Percentiles rank a stretch among this genome's conserved stretches.
phyloP scores from a whole-genome alignment of 1,284 basidiomycete species.

The Sporisorium exsertum region DNA sequence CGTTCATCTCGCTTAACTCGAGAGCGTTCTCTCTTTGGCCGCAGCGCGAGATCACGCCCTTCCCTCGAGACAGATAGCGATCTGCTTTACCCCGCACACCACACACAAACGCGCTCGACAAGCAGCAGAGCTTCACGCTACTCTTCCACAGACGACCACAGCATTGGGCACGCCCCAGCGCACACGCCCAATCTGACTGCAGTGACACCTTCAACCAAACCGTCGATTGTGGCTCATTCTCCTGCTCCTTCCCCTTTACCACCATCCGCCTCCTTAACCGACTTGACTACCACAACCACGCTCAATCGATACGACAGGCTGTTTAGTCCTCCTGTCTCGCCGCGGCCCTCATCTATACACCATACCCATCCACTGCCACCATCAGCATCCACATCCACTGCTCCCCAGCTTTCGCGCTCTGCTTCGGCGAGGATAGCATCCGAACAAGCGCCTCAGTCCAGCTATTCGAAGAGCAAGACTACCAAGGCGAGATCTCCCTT shows the following conservation, averaged over 20 bases:
- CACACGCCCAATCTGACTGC: conserved; percentile 12
- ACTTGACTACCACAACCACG: background rate
- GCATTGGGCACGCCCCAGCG: conserved; percentile 29
- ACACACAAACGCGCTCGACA: background rate
- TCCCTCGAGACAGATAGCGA: conserved; percentile 7
- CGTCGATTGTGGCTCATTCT: conserved; percentile 5
- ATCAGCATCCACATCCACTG: conserved; percentile 2
- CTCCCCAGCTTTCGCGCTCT: background rate
- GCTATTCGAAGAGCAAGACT: conserved; percentile 23
- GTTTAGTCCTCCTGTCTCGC: conserved; percentile 18
- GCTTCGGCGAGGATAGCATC: background rate
- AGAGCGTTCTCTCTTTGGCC: conserved; percentile 18
- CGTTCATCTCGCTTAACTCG: background rate
- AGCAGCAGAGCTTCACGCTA: conserved; percentile 16
- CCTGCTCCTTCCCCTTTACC: conserved; percentile 11
- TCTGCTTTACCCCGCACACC: conserved; percentile 24
- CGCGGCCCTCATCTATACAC: conserved; percentile 1
- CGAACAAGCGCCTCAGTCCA: conserved; percentile 4
- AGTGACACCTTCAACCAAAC: background rate
- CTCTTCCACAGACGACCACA: conserved; percentile 23
- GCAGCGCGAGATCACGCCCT: conserved; percentile 12
- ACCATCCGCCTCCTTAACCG: background rate
- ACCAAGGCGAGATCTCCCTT: conserved; percentile 19
- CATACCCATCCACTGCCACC: conserved; percentile 3
- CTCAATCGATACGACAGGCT: conserved; percentile 31